A percentile compares a stretch with the other conserved stretches of the same genome.
phyloP scores from a whole-genome alignment of 2,329 filamentous ascomycete species.

The Alternaria ventricosa region DNA sequence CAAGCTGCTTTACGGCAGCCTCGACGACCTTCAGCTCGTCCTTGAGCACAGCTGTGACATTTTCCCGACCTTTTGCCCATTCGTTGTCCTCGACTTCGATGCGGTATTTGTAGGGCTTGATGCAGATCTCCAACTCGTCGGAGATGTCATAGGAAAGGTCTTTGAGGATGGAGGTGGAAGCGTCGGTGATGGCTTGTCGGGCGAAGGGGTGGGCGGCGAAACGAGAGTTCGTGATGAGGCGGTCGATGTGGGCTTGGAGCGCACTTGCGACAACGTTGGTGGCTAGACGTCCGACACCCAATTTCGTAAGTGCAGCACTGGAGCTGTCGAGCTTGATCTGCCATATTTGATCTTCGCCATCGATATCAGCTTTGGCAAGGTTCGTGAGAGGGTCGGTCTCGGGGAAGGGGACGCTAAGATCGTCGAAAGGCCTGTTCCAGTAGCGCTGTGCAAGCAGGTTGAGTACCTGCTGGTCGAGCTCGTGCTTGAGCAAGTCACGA shows the following conservation, averaged over 20 bases:
- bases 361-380: conserved; percentile 81
- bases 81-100: conserved; percentile 93
- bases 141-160: conserved; percentile 96
- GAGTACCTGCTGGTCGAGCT: conserved; percentile 92
- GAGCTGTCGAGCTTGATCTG: conserved; percentile 92
- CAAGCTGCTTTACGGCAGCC: conserved; percentile 74
- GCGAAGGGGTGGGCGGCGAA: conserved; percentile 93
- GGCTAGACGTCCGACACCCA: conserved; percentile 90
- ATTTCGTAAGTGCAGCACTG: conserved; percentile 86
- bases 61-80: conserved; percentile 85
- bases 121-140: conserved; percentile 97
- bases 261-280: conserved; percentile 89
- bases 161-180: conserved; percentile 86
- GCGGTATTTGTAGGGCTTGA: conserved; percentile 98
- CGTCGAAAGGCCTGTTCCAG: conserved; percentile 95
- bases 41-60: conserved; percentile 80
- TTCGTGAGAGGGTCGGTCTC: conserved; percentile 77
- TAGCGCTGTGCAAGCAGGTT: conserved; percentile 92
- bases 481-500: conserved; percentile 84
- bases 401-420: conserved; percentile 69
- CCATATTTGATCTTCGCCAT: conserved; percentile 81
- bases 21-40: conserved; percentile 87
- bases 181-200: conserved; percentile 88
- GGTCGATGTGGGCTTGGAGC: conserved; percentile 84
- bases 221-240: conserved; percentile 77